Base-by-base conservation (phyloP, 768 basidiomycete genomes). In the Dioszegia aurantiaca region DNA sequence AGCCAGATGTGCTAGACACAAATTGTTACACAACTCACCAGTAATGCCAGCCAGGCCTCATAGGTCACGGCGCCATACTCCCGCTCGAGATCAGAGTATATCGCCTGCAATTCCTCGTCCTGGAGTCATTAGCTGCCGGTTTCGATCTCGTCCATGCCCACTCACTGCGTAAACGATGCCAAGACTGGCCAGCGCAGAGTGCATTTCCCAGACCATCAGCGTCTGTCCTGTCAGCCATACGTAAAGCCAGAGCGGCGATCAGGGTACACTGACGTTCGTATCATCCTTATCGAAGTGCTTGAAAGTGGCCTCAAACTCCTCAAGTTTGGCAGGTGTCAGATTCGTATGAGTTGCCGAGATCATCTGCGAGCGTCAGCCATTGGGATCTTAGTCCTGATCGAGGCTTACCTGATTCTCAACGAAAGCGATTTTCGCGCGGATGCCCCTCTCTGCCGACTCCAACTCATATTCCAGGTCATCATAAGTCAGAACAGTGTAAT, bases 281-380 rank as follows among this genome's bases (percentile, higher is more conserved):
- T 89, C 87, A 65, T 97, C 92, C 61, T 85, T 85, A 77, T 97
- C 94, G 69, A 99, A 99, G 78, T 97, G 93, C 51, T 93, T 85
- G 85, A 99, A 98, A 0, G 92, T 94, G 73, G 87, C 85, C 77
- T 98, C 94, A 45, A 73, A 73, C 71, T 97, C 92, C 72, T 98
- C 94, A 23, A 98, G 81, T 72, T 92, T 90, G 14, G 90, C 92
- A 0, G 95, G 92, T 0, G 94, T 94, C 62, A 99, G 78, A 73
- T 97, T 95, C 24, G 90, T 88, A 84, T 90, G 86, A 67, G 89
- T 90, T 43, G 90, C 83, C 12, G 95, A 92, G 1, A 97, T 88
- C 67, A 95, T 89, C 90, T 98, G 65, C 31, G 21, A 24, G 19
- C 39, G 14, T 53, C 43, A 51, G 44, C 33, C n/a, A n/a, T n/a